Percentiles rank a stretch among this genome's conserved stretches.
Conservation (phyloP, 192 early-diverging fungal species). For the Mortierella hygrophila region DNA sequence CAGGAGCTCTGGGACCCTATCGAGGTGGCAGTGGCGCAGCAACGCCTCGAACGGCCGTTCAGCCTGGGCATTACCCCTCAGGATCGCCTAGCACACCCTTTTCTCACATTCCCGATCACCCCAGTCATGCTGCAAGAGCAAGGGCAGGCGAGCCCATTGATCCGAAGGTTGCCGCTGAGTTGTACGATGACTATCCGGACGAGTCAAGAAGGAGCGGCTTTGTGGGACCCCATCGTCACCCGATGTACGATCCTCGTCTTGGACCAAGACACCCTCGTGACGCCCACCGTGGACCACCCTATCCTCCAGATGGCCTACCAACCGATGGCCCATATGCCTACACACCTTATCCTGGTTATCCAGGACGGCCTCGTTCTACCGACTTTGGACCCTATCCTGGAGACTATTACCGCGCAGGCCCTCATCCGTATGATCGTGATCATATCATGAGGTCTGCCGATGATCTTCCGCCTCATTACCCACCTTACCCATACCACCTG, state of each 20-base stretch:
- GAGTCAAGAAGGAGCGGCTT: not conserved
- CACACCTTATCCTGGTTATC: constrained; percentile 11
- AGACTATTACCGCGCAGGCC: constrained; percentile 15
- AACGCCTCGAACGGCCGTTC: not conserved
- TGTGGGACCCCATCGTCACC: not conserved
- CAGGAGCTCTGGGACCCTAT: not conserved
- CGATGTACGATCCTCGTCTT: constrained; percentile 3
- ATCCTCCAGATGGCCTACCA: constrained; percentile 2
- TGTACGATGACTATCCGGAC: not conserved
- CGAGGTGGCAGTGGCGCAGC: not conserved
- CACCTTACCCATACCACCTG: not conserved
- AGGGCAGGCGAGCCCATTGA: not conserved
- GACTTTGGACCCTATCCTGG: constrained; percentile 8
- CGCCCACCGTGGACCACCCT: not conserved
- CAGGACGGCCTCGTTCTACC: not conserved
- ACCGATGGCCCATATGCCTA: not conserved
- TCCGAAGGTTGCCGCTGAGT: not conserved
- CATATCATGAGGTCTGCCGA: not conserved
- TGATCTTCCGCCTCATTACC: constrained; percentile 4
- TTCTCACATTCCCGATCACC: not conserved
- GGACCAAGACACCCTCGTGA: constrained; percentile 9
- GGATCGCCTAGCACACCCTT: not conserved
- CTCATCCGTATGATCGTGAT: constrained; percentile 23
- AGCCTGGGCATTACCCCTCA: not conserved
- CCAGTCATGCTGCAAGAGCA: not conserved